Conservation (phyloP, 208 protist genomes). For the Naegleria lovaniensis region DNA sequence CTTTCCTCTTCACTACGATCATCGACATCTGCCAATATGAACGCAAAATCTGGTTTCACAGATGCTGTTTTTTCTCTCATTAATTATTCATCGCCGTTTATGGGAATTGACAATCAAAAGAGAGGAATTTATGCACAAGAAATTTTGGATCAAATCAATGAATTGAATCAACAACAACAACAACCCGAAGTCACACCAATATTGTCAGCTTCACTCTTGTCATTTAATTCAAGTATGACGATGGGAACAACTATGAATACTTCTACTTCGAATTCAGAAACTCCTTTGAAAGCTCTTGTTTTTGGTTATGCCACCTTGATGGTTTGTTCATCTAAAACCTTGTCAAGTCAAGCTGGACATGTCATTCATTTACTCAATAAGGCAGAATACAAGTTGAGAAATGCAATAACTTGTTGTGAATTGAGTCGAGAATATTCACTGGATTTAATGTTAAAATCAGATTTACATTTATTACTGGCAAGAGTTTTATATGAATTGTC, state of each 20-base stretch:
- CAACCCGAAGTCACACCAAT: neutral
- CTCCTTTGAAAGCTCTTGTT: neutral
- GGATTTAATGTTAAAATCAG: neutral
- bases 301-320: neutral
- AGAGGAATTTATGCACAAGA: neutral
- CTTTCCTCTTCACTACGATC: neutral
- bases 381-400: slow-evolving; percentile 13
- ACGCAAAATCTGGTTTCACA: too few species aligned
- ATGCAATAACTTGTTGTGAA: neutral
- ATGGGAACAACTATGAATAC: too few species aligned
- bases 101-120: neutral
- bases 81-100: neutral
- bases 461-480: neutral
- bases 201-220: neutral
- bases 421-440: neutral
- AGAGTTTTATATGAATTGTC: neutral
- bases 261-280: neutral
- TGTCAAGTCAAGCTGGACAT: neutral
- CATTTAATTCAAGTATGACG: neutral
- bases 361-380: neutral
- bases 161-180: neutral
- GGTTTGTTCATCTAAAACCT: neutral
- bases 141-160: neutral
- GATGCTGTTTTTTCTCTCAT: neutral
- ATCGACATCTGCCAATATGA: neutral